phyloP scores from a whole-genome alignment of 2,329 filamentous ascomycete species.

The Alternaria alternata region DNA sequence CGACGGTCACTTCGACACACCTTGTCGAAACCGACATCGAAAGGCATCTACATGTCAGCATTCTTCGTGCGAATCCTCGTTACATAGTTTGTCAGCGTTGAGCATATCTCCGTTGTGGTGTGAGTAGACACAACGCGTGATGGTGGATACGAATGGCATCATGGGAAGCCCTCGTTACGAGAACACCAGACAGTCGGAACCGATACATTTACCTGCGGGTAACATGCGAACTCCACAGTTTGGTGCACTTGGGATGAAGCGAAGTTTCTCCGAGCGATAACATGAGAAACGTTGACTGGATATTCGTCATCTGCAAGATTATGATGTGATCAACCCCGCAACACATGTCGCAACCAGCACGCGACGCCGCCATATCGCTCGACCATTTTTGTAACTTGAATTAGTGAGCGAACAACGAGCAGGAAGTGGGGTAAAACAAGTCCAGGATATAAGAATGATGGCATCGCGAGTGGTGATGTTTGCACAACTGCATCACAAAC shows the following conservation, averaged over 20 bases:
- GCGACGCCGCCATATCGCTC: slow-evolving; percentile 3
- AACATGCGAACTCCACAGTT: neutral
- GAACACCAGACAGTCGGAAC: neutral
- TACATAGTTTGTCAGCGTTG: slow-evolving; percentile 16
- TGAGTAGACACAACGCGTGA: slow-evolving; percentile 15
- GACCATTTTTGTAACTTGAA: slow-evolving; percentile 5
- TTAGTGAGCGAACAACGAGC: slow-evolving; percentile 22
- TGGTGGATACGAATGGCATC: slow-evolving; percentile 34
- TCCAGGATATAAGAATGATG: slow-evolving; percentile 24
- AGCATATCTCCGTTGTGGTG: neutral
- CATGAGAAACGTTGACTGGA: slow-evolving; percentile 29
- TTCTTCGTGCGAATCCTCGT: neutral
- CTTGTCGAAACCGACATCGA: neutral
- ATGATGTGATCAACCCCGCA: slow-evolving; percentile 52
- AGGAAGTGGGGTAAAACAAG: slow-evolving; percentile 10
- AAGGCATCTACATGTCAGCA: neutral
- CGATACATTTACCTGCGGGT: neutral
- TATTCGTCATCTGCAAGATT: slow-evolving; percentile 40
- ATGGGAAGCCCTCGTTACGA: slow-evolving; percentile 14
- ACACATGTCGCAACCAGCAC: slow-evolving; percentile 22
- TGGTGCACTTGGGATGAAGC: neutral
- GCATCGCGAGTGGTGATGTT: neutral
- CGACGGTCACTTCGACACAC: neutral
- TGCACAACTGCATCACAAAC: neutral
- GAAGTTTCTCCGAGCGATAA: slow-evolving; percentile 30